A percentile compares a stretch with the other conserved stretches of the same genome.
Conservation (phyloP, 78 protist genomes). For the Dictyostelium firmibasis region DNA sequence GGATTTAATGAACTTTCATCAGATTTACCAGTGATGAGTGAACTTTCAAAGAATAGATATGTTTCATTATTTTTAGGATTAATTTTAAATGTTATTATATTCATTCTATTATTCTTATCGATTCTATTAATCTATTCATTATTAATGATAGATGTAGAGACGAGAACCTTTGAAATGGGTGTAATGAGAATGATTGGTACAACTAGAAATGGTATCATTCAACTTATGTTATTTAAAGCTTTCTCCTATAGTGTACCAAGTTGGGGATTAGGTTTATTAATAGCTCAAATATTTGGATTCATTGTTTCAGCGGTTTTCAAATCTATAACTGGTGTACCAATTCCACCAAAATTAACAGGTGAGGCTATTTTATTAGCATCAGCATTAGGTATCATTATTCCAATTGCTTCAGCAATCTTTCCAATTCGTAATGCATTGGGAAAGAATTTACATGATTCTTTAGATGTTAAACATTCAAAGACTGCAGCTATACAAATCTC, state of each 20-base stretch:
- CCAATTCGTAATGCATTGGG: conserved; percentile 92
- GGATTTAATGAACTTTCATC: conserved; percentile 71
- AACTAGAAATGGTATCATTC: conserved; percentile 78
- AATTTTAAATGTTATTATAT: conserved; percentile 86
- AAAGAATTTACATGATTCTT: conserved; percentile 81
- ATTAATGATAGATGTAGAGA: conserved; percentile 92
- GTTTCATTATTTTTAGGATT: conserved; percentile 90
- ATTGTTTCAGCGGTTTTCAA: conserved; percentile 20
- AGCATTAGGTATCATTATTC: conserved; percentile 86
- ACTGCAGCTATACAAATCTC: conserved; percentile 84
- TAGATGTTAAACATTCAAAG: conserved; percentile 84
- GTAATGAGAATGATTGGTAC: conserved; percentile 92
- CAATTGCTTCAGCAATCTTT: conserved; percentile 83
- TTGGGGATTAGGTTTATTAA: conserved; percentile 87
- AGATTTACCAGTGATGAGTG: conserved; percentile 53
- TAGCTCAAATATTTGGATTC: conserved; percentile 72
- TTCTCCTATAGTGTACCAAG: conserved; percentile 90
- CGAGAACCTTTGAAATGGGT: conserved; percentile 94
- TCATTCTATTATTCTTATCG: conserved; percentile 78
- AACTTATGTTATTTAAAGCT: conserved; percentile 85
- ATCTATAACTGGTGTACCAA: conserved; percentile 46
- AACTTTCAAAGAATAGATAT: conserved; percentile 55
- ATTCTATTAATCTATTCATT: conserved; percentile 93
- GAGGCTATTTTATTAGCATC: conserved; percentile 74
- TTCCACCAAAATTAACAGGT: conserved; percentile 43